These are phyloP conservation scores for Aureobasidium melanogenum DNA, from an alignment of 2,329 filamentous ascomycete species.

Conservation along the genomic window DNA sequence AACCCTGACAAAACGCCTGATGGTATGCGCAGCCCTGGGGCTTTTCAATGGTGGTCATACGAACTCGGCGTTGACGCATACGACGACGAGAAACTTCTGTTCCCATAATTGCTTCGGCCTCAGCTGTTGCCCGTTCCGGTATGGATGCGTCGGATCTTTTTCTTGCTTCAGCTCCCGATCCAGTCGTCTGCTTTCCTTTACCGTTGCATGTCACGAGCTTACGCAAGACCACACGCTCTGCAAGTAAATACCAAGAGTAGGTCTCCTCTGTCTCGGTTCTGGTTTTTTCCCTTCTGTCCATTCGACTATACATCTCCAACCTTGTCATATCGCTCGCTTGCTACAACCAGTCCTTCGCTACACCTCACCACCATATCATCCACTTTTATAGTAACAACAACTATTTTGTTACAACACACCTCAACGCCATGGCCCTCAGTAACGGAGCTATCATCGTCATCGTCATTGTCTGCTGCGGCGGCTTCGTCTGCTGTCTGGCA, in stretches of 20 bases:
- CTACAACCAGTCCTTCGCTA: neutral
- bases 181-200: neutral
- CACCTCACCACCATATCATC: neutral
- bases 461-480: slow-evolving; percentile 6
- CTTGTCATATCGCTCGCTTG: neutral
- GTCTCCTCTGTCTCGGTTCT: neutral
- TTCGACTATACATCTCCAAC: neutral
- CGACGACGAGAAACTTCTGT: neutral
- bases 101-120: neutral
- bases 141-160: neutral
- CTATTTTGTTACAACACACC: neutral
- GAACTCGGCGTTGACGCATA: neutral
- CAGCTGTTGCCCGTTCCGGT: neutral
- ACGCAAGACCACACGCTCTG: neutral
- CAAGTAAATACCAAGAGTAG: neutral
- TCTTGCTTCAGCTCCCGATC: neutral
- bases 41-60: neutral
- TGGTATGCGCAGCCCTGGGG: neutral
- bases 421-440: neutral
- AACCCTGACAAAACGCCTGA: neutral
- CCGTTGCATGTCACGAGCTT: slow-evolving; percentile 1
- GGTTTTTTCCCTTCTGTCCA: neutral
- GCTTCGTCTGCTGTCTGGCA: neutral
- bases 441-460: neutral
- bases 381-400: no score